phyloP scores from a whole-genome alignment of 2,329 filamentous ascomycete species.

The Phialophora macrospora region DNA sequence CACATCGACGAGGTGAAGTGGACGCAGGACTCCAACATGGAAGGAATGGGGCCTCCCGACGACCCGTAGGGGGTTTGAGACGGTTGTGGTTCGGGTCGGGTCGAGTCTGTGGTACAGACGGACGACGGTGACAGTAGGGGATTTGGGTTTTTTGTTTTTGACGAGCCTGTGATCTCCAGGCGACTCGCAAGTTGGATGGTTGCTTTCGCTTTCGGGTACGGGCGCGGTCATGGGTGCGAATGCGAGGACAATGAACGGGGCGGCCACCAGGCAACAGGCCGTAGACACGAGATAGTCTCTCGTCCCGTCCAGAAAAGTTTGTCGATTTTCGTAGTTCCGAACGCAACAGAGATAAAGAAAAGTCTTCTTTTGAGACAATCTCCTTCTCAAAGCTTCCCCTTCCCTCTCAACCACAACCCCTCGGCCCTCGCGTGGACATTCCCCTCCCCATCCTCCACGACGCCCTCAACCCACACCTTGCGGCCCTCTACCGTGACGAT shows the following conservation, averaged over 20 bases:
- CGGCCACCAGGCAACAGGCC: background rate
- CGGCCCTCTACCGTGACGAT: slow-evolving; percentile 43
- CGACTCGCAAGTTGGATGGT: background rate
- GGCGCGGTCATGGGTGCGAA: background rate
- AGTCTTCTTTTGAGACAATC: too few relatives aligned
- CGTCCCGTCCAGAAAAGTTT: too few relatives aligned
- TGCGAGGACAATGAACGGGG: background rate
- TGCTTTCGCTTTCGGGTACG: too few relatives aligned
- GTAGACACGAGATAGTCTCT: background rate
- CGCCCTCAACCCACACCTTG: slow-evolving; percentile 50
- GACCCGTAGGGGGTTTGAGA: background rate
- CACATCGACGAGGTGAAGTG: background rate
- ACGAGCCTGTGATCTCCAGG: background rate
- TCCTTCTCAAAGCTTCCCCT: slow-evolving; percentile 10
- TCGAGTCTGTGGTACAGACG: background rate
- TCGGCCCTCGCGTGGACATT: slow-evolving; percentile 48
- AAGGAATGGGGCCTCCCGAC: background rate
- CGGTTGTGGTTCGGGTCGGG: background rate
- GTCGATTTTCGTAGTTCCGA: too few relatives aligned
- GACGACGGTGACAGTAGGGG: background rate
- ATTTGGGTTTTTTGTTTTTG: background rate
- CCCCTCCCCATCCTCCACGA: slow-evolving; percentile 47
- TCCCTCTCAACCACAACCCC: slow-evolving; percentile 48
- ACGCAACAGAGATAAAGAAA: too few relatives aligned
- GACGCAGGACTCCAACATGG: background rate